Base-by-base conservation (phyloP, 179 eudicot genomes). In the Amaranthus tricolor region DNA sequence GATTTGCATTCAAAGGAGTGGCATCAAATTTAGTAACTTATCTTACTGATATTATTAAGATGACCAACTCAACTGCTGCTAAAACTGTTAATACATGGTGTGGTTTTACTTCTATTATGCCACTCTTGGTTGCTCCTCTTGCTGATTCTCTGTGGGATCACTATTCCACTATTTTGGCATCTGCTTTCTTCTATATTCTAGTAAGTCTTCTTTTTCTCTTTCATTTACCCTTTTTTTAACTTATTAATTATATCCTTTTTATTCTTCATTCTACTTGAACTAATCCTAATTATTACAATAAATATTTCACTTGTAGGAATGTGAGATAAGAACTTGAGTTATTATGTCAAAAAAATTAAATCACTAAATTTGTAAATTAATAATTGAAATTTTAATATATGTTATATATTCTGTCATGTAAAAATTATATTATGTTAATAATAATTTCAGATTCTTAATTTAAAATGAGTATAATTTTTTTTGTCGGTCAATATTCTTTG, bases 1-100 rank as follows among this genome's bases (percentile, higher is more conserved):
- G 99, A 78, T 89, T 93, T 75, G 98, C 97, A 21, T 95, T 88
- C 90, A 95, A 95, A 88, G 99, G 99, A 73, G 99, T 95, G 85
- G 97, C 97, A 10, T 93, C 99, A 21, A 95, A 95, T 78, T 50
- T 95, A 76, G 99, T 95, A 70, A 93, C 88, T 12, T 95, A 95
- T 76, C 79, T 95, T 0, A 91, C 97, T 0, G 97, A 93, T 70
- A 89, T 89, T 0, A 70, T 88, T 71, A 82, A 83, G 49, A 89
- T 95, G 98, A 93, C 88, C 81, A 95, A 89, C 71, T 93, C 99
- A 12, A 75, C 88, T 0, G 98, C 99, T 4, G 99, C 99, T 14
- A 91, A 89, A 83, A 86, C 88, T 6, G 97, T 95, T 5, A 95
- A 91, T 65, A 87, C 80, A 58, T 95, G 99, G 98, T 86, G 88